Base-by-base conservation (phyloP, 306 rosid genomes). In the Urtica urens region DNA sequence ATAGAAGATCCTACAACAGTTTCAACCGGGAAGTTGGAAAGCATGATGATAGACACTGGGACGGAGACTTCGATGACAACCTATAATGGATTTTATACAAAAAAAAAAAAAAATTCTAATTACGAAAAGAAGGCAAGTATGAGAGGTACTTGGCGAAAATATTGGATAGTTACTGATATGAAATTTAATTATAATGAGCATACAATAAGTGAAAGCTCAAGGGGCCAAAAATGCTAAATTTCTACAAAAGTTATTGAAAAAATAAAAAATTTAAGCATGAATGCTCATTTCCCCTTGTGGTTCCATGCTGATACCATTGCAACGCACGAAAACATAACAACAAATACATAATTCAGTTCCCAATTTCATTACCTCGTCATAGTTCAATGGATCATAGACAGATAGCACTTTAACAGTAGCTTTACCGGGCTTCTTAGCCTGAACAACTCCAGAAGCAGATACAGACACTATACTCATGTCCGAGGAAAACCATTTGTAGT, bases 361-460 rank as follows among this genome's bases (percentile, higher is more conserved):
- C 23, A 35, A 53, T 14, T 35, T 23, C 19, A 50, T 71, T 88
- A 88, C 95, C 97, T 88, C 97, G 34, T 78, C 90, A 69, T 67
- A 81, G 55, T 84, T 88, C 45, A 78, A 72, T 38, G 82, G 58
- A 73, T 88, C 95, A 59, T 58, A 72, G 51, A 61, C 40, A 44
- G 97, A 84, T 44, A 72, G 56, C 63, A 81, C 95, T 73, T 64
- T 81, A 50, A 88, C 52, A 24, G 80, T 81, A 62, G 95, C 95
- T 81, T 79, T 81, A 58, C 95, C 97, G 49, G 82, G 81, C 76
- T 59, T 78, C 78, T 72, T 77, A 26, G 87, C 95, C 84, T 84
- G 97, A 59, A 84, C 72, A 72, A 75, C 65, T 45, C 97, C 97
- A 68, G 74, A 77, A 74, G 75, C 67, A 51, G 93, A 81, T 28